phyloP scores from a whole-genome alignment of 345 rosid species.

The Populus ilicifolia region DNA sequence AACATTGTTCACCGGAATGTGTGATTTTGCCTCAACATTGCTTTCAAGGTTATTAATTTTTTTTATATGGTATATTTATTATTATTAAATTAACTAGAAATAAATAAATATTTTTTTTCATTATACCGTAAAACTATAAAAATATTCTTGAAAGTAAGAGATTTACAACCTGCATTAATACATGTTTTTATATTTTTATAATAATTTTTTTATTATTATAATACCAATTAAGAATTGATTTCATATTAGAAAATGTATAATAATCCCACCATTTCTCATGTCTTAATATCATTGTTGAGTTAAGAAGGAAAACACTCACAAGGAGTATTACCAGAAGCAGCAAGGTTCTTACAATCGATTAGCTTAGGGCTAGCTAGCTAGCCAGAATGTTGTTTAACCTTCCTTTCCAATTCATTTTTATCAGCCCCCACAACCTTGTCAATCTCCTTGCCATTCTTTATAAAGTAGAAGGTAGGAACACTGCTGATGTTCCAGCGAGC shows the following conservation, averaged over 20 bases:
- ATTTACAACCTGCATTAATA: no score
- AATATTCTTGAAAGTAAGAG: fast-evolving
- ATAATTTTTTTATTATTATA: no score
- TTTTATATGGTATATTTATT: no score
- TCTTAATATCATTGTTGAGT: neutral
- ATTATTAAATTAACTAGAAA: no score
- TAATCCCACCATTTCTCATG: neutral
- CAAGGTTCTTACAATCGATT: neutral
- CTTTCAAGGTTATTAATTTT: no score
- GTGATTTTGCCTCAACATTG: no score
- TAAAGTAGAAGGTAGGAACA: slow-evolving; percentile 68
- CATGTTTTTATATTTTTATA: no score
- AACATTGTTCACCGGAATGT: no score
- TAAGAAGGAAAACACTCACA: neutral
- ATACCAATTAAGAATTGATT: no score
- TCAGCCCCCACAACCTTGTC: slow-evolving; percentile 89
- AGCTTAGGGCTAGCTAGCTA: slow-evolving; percentile 27
- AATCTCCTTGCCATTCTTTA: slow-evolving; percentile 70
- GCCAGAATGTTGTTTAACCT: slow-evolving; percentile 54
- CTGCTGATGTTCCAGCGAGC: slow-evolving; percentile 68
- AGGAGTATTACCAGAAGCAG: neutral
- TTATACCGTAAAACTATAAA: no score
- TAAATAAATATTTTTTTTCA: no score
- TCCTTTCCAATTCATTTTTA: slow-evolving; percentile 64
- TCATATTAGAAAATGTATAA: neutral